Percentiles rank a stretch among this genome's conserved stretches.
Conservation (phyloP, 257 asterid species). For the Solanum rostratum region DNA sequence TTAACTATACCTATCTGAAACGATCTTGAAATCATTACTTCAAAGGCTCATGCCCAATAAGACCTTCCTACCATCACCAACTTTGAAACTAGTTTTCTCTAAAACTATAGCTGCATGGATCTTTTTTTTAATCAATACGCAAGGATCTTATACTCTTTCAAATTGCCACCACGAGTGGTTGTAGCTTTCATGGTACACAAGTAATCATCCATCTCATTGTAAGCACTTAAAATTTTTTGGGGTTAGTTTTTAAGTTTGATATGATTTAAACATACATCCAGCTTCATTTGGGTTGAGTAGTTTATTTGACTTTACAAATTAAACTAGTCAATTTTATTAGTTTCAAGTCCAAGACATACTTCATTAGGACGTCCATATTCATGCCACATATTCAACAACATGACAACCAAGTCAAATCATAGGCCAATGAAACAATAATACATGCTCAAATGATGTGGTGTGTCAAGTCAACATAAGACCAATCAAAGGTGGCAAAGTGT, state of each 20-base stretch:
- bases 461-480: background rate
- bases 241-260: background rate
- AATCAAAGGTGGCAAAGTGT: background rate
- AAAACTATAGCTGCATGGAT: background rate
- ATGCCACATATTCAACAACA: background rate
- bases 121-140: background rate
- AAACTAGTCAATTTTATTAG: background rate
- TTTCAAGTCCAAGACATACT: background rate
- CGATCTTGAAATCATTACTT: background rate
- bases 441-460: background rate
- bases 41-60: background rate
- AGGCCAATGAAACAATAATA: background rate
- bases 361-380: background rate
- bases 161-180: background rate
- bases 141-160: background rate
- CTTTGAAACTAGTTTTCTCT: background rate
- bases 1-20: background rate
- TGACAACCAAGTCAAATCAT: background rate
- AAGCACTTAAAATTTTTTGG: background rate
- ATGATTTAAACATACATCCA: background rate
- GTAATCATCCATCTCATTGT: background rate
- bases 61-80: background rate
- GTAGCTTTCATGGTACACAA: background rate
- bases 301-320: background rate
- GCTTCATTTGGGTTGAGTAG: background rate